Percentiles rank a stretch among this genome's conserved stretches.
Evolutionary conservation across 495 filamentous ascomycete species (phyloP).

Genomic region (Lasiosphaeria miniovina): DNA sequence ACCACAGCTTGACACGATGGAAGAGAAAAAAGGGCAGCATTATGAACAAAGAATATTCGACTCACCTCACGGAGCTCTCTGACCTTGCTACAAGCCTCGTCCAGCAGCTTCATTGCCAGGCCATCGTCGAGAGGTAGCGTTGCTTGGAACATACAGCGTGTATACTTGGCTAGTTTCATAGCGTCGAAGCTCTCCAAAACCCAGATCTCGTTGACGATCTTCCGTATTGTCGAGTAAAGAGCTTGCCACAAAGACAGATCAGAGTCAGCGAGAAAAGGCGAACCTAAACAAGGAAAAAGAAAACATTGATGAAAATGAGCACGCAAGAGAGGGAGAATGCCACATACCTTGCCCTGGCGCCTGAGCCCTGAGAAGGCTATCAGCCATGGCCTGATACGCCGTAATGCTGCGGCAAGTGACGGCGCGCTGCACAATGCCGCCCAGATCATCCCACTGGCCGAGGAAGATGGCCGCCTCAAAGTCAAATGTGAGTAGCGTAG

Average conservation of each 20-base stretch:
- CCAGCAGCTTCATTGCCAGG: constrained; percentile 53
- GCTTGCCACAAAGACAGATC: constrained; percentile 20
- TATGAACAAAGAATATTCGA: not conserved
- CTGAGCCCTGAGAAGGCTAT: constrained; percentile 56
- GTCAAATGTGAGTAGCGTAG: constrained; percentile 64
- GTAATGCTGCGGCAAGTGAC: constrained; percentile 33
- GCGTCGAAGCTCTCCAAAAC: constrained; percentile 48
- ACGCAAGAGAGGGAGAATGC: not conserved
- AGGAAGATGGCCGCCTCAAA: constrained; percentile 71
- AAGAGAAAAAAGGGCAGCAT: not conserved
- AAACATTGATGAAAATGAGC: not conserved
- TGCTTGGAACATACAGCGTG: constrained; percentile 67
- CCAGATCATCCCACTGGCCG: constrained; percentile 65
- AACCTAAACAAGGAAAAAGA: not conserved
- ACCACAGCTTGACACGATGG: not conserved
- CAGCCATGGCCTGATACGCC: constrained; percentile 53
- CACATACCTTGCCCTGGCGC: constrained; percentile 46
- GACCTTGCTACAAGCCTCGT: constrained; percentile 53
- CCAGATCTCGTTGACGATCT: constrained; percentile 64
- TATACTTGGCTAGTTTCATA: constrained; percentile 62
- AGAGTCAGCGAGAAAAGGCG: constrained; percentile 1
- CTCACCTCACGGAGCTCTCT: constrained; percentile 41
- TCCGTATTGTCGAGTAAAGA: constrained; percentile 51
- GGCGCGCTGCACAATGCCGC: constrained; percentile 56
- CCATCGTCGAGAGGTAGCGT: constrained; percentile 48